Conservation (phyloP, 116 monocot genomes). For the Phalaenopsis hybrid region DNA sequence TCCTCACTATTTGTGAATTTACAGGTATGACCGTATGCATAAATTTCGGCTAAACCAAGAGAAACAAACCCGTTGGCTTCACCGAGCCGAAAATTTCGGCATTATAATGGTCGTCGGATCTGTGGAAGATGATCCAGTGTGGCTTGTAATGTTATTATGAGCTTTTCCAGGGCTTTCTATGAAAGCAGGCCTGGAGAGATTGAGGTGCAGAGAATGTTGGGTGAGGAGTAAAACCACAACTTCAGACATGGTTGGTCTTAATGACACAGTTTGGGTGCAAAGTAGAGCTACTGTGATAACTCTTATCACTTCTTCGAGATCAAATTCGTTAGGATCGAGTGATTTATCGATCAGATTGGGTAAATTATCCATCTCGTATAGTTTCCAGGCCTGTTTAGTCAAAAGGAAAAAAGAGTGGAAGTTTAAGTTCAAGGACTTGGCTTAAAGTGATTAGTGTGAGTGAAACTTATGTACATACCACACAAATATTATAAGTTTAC, state of each 20-base stretch:
- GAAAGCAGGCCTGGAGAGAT: conserved; percentile 35
- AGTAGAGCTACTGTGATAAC: conserved; percentile 42
- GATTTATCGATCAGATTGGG: conserved; percentile 31
- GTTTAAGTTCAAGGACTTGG: too few relatives aligned
- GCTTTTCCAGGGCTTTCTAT: conserved; percentile 22
- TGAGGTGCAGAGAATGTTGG: conserved; percentile 10
- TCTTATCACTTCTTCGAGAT: conserved; percentile 23
- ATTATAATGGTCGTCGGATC: conserved; percentile 27
- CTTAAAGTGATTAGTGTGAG: too few relatives aligned
- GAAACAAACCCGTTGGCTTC: not conserved
- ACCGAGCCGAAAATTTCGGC: conserved; percentile 39
- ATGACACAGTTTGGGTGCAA: conserved; percentile 46
- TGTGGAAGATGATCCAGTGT: conserved; percentile 18
- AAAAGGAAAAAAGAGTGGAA: not conserved
- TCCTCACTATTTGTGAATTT: not conserved
- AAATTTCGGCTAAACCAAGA: not conserved
- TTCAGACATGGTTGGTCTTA: conserved; percentile 49
- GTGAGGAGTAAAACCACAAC: conserved; percentile 43
- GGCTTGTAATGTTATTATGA: conserved; percentile 14
- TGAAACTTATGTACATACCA: too few relatives aligned
- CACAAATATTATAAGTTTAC: too few relatives aligned
- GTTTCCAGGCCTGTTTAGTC: conserved; percentile 34
- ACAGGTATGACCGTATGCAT: not conserved
- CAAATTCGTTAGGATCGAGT: conserved; percentile 20
- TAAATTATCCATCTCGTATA: conserved; percentile 26